These are phyloP conservation scores for Kewa caespitosa DNA, from an alignment of 179 eudicot species.

Conservation along the genomic window DNA sequence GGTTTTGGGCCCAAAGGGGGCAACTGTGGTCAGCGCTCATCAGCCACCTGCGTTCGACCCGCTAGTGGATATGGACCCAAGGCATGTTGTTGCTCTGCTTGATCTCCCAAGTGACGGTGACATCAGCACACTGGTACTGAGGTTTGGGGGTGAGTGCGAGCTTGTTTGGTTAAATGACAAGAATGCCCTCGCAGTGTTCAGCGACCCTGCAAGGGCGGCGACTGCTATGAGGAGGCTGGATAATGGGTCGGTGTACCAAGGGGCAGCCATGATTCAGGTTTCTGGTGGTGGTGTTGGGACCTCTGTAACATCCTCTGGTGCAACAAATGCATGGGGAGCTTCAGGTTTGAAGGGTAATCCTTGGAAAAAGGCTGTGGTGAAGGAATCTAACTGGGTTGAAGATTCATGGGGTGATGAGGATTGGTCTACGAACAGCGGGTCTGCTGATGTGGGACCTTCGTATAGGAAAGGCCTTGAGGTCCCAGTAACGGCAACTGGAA, in stretches of 20 bases:
- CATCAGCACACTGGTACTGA: constrained; percentile 78
- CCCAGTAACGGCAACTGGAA: constrained; percentile 47
- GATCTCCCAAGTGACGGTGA: constrained; percentile 90
- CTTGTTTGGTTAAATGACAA: constrained; percentile 95
- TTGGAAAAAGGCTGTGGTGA: constrained; percentile 84
- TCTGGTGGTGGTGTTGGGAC: constrained; percentile 31
- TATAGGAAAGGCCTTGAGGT: constrained; percentile 47
- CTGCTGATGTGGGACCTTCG: constrained; percentile 32
- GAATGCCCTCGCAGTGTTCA: constrained; percentile 84
- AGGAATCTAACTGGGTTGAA: constrained; percentile 58
- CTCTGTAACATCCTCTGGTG: constrained; percentile 34
- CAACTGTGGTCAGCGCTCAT: constrained; percentile 32
- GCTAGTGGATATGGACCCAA: constrained; percentile 84
- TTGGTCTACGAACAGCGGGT: constrained; percentile 38
- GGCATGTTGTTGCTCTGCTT: constrained; percentile 79
- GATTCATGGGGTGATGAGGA: constrained; percentile 75
- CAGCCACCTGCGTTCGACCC: constrained; percentile 64
- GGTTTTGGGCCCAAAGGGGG: constrained; percentile 62
- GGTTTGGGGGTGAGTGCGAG: constrained; percentile 98
- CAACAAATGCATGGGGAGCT: constrained; percentile 56
- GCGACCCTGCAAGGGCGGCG: constrained; percentile 93
- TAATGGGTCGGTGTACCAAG: constrained; percentile 77
- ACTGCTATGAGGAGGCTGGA: constrained; percentile 97
- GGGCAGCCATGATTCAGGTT: constrained; percentile 58
- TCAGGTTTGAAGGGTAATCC: constrained; percentile 50